Evolutionary conservation across 371 early-diverging fungal genomes (phyloP).

Genomic region (Saksenaea oblongispora): DNA sequence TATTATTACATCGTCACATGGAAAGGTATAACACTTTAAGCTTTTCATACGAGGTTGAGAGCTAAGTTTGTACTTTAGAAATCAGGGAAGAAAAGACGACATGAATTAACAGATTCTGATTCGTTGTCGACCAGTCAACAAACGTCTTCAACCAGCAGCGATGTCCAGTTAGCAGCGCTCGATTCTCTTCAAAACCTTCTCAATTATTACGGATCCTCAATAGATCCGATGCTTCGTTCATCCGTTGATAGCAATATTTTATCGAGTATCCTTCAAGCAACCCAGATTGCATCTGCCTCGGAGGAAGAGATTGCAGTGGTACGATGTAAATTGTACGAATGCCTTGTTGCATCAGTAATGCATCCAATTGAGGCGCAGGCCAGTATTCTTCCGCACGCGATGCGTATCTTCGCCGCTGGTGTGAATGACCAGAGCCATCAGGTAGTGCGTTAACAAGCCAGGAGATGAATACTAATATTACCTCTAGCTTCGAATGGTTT

Average conservation of each 20-base stretch:
- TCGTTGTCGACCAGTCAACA: conserved; percentile 12
- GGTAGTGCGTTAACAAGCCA: conserved; percentile 9
- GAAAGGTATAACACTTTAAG: neutral
- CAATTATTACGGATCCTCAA: conserved; percentile 30
- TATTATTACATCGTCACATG: neutral
- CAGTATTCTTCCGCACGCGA: conserved; percentile 41
- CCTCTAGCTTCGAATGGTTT: conserved; percentile 37
- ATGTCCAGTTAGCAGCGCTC: conserved; percentile 35
- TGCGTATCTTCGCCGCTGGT: conserved; percentile 43
- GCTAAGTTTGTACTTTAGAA: conserved; percentile 7
- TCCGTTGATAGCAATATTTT: conserved; percentile 33
- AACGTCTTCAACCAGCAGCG: conserved; percentile 7
- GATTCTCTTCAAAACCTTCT: conserved; percentile 21
- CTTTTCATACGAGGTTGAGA: neutral
- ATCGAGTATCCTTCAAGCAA: conserved; percentile 28
- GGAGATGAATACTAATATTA: neutral
- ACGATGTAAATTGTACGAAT: conserved; percentile 40
- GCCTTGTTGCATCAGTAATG: conserved; percentile 39
- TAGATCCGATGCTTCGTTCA: conserved; percentile 26
- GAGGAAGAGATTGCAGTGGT: conserved; percentile 19
- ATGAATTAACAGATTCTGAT: conserved; percentile 44
- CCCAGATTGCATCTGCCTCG: conserved; percentile 17
- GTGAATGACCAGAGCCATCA: conserved; percentile 38
- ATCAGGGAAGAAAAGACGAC: conserved; percentile 41
- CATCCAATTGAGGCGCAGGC: conserved; percentile 44